phyloP scores from a whole-genome alignment of 225 moss, liverwort and hornwort genomes.

The Physcomitrium patens region DNA sequence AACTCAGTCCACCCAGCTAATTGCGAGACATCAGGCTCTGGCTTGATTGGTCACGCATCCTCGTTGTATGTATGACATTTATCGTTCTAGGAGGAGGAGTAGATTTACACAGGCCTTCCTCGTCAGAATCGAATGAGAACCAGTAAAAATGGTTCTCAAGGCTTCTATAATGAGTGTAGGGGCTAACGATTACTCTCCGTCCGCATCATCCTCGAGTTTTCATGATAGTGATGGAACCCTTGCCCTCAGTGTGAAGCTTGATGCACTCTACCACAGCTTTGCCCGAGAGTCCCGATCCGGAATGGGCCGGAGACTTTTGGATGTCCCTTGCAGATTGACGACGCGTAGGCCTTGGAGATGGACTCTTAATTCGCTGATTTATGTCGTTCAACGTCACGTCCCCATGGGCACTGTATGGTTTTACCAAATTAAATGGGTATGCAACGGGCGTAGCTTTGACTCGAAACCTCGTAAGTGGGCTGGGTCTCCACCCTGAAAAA shows the following conservation, averaged over 20 bases:
- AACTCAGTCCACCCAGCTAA: slow-evolving; percentile 46
- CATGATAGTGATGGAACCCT: slow-evolving; percentile 90
- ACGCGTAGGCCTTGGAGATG: slow-evolving; percentile 57
- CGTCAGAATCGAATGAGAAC: slow-evolving; percentile 26
- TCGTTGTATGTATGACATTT: slow-evolving; percentile 26
- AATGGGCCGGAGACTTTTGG: slow-evolving; percentile 42
- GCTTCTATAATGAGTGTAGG: neutral
- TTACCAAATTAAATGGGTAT: slow-evolving; percentile 87
- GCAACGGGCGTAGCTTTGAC: slow-evolving; percentile 78
- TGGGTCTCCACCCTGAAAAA: slow-evolving; percentile 57
- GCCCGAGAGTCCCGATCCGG: slow-evolving; percentile 73
- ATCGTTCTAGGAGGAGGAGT: slow-evolving; percentile 41
- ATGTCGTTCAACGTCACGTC: slow-evolving; percentile 87
- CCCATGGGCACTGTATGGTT: slow-evolving; percentile 87
- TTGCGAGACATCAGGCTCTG: slow-evolving; percentile 40
- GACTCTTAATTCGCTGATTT: slow-evolving; percentile 75
- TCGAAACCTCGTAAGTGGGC: slow-evolving; percentile 59
- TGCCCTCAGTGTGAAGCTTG: slow-evolving; percentile 87
- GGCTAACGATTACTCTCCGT: neutral
- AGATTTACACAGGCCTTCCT: slow-evolving; percentile 50
- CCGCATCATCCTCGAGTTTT: slow-evolving; percentile 66
- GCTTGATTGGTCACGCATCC: slow-evolving; percentile 34
- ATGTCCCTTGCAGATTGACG: slow-evolving; percentile 44
- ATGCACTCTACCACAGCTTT: slow-evolving; percentile 87
- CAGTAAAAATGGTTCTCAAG: slow-evolving; percentile 32